Evolutionary conservation across 139 green algal genomes (phyloP).

Genomic region (Chlamydomonas incerta): DNA sequence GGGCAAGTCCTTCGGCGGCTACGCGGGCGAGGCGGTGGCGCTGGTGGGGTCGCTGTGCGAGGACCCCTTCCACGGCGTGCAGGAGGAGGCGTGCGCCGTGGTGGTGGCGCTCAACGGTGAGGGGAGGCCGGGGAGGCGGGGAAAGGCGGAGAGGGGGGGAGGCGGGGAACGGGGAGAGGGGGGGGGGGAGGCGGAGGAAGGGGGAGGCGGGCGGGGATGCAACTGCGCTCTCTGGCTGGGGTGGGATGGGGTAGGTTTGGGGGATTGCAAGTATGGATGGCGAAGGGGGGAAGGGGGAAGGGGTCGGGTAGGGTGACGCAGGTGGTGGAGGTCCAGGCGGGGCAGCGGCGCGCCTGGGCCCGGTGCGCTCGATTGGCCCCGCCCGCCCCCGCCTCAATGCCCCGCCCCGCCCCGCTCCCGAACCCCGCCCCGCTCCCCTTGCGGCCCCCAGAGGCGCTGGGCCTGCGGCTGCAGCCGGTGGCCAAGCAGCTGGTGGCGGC

Average conservation of each 20-base stretch:
- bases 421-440: no score
- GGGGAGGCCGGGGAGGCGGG: no score
- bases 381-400: no score
- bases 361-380: no score
- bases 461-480: constrained; percentile 60
- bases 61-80: constrained; percentile 70
- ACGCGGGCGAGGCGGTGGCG: constrained; percentile 62
- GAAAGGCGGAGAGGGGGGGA: background rate
- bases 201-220: background rate
- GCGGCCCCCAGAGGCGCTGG: constrained; percentile 47
- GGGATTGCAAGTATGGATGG: no score
- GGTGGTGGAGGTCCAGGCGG: no score
- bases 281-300: no score
- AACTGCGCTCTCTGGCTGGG: no score
- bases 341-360: no score
- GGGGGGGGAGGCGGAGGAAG: background rate
- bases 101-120: constrained; percentile 60
- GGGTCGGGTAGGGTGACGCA: no score
- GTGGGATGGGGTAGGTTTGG: no score
- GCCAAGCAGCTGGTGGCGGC: constrained; percentile 69
- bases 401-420: no score
- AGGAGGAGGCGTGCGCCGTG: constrained; percentile 55
- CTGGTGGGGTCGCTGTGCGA: constrained; percentile 39
- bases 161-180: background rate
- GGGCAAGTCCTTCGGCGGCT: constrained; percentile 60